Conservation (phyloP, 2,329 filamentous ascomycete genomes). For the Sporothrix pseudoabietina region DNA sequence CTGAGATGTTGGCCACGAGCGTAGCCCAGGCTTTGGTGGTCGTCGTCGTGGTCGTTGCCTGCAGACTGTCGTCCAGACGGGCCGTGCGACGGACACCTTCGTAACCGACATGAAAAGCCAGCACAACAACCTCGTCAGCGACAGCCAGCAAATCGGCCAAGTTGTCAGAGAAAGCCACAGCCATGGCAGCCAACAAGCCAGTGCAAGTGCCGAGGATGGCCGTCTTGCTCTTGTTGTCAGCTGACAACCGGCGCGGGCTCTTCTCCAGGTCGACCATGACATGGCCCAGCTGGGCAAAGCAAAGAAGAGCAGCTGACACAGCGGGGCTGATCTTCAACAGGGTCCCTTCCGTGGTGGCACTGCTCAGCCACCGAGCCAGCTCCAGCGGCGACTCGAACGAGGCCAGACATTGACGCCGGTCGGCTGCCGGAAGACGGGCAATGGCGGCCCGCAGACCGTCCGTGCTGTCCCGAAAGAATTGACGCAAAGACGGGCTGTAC, state of each 20-base stretch:
- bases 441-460: slow-evolving; percentile 25
- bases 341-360: background rate
- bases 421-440: slow-evolving; percentile 18
- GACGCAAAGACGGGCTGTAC: slow-evolving; percentile 4
- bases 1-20: background rate
- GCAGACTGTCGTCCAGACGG: background rate
- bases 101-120: slow-evolving; percentile 56
- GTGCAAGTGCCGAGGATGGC: slow-evolving; percentile 67
- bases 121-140: slow-evolving; percentile 63
- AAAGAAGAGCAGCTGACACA: slow-evolving; percentile 53
- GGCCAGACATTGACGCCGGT: slow-evolving; percentile 25
- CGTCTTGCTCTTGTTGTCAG: slow-evolving; percentile 56
- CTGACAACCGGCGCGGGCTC: slow-evolving; percentile 47
- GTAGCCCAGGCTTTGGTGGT: slow-evolving; percentile 5
- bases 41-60: background rate
- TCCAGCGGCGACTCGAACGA: slow-evolving; percentile 27
- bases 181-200: slow-evolving; percentile 66
- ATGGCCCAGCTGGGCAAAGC: slow-evolving; percentile 66
- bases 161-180: slow-evolving; percentile 64
- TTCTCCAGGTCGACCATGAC: slow-evolving; percentile 64
- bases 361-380: slow-evolving; percentile 22
- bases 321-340: slow-evolving; percentile 24
- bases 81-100: background rate
- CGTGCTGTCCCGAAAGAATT: slow-evolving; percentile 9
- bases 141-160: slow-evolving; percentile 64